A percentile compares a stretch with the other conserved stretches of the same genome.
phyloP scores from a whole-genome alignment of 345 rosid species.

The Turnera subulata region DNA sequence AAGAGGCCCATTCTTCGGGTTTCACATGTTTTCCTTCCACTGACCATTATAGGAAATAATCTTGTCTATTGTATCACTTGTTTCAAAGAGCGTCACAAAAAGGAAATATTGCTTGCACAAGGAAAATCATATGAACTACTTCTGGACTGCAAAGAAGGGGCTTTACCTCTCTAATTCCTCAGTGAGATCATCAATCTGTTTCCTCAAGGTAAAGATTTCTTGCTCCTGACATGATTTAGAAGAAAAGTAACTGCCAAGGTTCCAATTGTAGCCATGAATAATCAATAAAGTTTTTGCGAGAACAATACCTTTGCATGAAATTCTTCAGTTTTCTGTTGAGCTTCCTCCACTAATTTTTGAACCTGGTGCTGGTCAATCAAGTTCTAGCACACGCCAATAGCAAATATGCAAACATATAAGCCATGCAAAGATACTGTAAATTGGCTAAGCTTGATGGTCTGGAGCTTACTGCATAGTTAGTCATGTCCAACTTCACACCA shows the following conservation, averaged over 20 bases:
- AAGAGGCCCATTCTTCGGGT: too few species aligned
- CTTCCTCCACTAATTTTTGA: slow-evolving; percentile 61
- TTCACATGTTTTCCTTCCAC: too few species aligned
- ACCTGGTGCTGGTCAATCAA: slow-evolving; percentile 71
- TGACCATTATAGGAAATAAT: too few species aligned
- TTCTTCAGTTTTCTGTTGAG: slow-evolving; percentile 60
- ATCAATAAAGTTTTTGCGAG: not conserved
- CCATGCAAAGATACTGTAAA: not conserved
- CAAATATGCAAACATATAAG: slow-evolving; percentile 8
- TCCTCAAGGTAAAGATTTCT: slow-evolving; percentile 52
- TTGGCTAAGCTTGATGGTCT: not conserved
- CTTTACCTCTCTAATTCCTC: slow-evolving; percentile 76
- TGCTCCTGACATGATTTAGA: slow-evolving; percentile 44
- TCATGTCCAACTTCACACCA: slow-evolving; percentile 80
- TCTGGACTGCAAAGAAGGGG: not conserved
- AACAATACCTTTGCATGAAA: slow-evolving; percentile 59
- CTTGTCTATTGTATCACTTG: too few species aligned
- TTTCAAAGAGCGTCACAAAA: too few species aligned
- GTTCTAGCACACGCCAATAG: slow-evolving; percentile 45
- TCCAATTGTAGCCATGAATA: not conserved
- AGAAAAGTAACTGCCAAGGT: slow-evolving; percentile 6
- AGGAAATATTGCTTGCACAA: too few species aligned
- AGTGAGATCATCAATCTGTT: slow-evolving; percentile 46
- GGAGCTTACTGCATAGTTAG: slow-evolving; percentile 75
- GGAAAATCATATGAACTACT: too few species aligned